Base-by-base conservation (phyloP, 2,329 filamentous ascomycete genomes). In the Coniochaeta sp. region DNA sequence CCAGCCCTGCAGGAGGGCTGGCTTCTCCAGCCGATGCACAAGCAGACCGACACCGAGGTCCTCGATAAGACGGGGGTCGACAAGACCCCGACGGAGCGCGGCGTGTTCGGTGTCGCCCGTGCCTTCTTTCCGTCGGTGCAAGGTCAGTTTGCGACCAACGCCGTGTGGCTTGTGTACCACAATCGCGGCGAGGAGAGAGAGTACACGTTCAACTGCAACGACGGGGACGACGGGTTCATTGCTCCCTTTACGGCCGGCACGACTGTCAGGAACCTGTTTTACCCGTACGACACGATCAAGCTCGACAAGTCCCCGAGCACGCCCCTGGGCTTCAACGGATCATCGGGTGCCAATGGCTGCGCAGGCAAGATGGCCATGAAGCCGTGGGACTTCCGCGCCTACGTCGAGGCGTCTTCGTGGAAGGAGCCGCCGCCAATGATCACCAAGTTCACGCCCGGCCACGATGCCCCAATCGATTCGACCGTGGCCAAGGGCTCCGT, bases 261-360 rank as follows among this genome's bases (percentile, higher is more conserved):
- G 1, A 81, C 76, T 1, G 84, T 89, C 62, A 83, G 81, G 67
- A 87, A 87, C 65, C 67, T 89, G 14, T 86, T 89, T 68, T 83
- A 81, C 66, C 84, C 85, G 0, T 85, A 83, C 64, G 83, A 85
- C 26, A 78, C 83, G 62, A 73, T 80, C 60, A 78, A 71, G 0
- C 72, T 88, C n/a, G 74, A 75, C 56, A 67, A 70, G 1, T 80
- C 82, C 1, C 69, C 74, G 1, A 69, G 74, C 4, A 73, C 28
- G 22, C 54, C 72, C 32, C 74, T 84, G 42, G 76, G 75, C 14
- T 74, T 83, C 50, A 77, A 79, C 59, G 75, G 75, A 2, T 79
- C 78, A 0, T 73, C 68, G 0, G 70, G 77, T 3, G 72, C 67
- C 55, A 84, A 83, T 61, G 86, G 86, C 1, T 88, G 86, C 65